Evolutionary conservation across 2,329 filamentous ascomycete species (phyloP).

Genomic region (Magnaporthiopsis incrustans): DNA sequence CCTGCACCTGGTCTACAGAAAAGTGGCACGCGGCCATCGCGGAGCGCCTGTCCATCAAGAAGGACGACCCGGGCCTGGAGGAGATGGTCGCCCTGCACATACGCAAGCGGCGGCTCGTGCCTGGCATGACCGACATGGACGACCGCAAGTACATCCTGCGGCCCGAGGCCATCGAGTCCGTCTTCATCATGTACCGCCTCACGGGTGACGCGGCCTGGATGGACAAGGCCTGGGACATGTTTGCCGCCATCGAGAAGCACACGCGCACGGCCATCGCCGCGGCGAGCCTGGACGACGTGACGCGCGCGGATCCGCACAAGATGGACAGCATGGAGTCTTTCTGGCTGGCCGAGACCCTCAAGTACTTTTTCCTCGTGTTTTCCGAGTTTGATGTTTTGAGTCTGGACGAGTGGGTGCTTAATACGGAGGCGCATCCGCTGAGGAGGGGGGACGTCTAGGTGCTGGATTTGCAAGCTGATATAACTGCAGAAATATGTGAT

Average conservation of each 20-base stretch:
- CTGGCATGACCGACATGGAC: constrained; percentile 46
- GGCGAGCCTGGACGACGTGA: constrained; percentile 60
- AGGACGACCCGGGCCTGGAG: constrained; percentile 15
- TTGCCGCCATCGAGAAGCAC: constrained; percentile 50
- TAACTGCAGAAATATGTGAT: no score
- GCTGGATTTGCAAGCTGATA: no score
- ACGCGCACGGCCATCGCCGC: constrained; percentile 56
- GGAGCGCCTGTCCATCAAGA: constrained; percentile 12
- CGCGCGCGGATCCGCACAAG: constrained; percentile 25
- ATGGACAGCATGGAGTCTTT: constrained; percentile 67
- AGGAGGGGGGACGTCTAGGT: constrained; percentile 19
- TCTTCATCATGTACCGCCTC: constrained; percentile 70
- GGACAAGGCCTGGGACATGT: constrained; percentile 69
- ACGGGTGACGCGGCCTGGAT: constrained; percentile 59
- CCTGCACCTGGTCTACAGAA: constrained; percentile 16
- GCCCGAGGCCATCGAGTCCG: constrained; percentile 73
- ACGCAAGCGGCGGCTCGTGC: constrained; percentile 36
- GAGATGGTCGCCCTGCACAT: constrained; percentile 26
- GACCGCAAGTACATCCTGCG: constrained; percentile 57
- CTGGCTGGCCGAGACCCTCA: constrained; percentile 62
- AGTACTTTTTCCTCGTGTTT: constrained; percentile 60
- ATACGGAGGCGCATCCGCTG: constrained; percentile 48
- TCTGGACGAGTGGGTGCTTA: constrained; percentile 55
- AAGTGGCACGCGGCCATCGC: constrained; percentile 19
- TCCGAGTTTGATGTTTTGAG: constrained; percentile 49